These are phyloP conservation scores for Babesia ovata DNA, from an alignment of 169 alveolate genomes.

Conservation along the genomic window DNA sequence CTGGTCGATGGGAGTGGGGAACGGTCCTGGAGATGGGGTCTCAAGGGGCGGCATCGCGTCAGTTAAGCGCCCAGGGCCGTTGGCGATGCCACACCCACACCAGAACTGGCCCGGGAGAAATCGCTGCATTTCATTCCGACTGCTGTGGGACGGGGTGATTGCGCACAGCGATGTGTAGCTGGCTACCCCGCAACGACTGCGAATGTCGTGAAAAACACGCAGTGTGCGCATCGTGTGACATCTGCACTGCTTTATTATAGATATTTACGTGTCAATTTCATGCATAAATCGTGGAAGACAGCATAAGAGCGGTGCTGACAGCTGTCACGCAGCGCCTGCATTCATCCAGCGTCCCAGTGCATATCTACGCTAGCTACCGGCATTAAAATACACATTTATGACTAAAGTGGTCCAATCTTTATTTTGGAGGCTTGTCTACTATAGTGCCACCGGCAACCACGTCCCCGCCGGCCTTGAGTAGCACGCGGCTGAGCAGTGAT, in stretches of 20 bases:
- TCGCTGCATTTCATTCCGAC: too few species aligned
- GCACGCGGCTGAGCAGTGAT: conserved; percentile 53
- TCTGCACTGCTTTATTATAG: too few species aligned
- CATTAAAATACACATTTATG: neutral
- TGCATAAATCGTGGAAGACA: too few species aligned
- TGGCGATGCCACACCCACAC: neutral
- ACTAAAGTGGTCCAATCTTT: neutral
- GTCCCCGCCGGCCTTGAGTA: conserved; percentile 37
- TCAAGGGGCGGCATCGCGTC: conserved; percentile 5
- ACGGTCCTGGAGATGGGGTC: conserved; percentile 34
- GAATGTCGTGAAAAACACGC: too few species aligned
- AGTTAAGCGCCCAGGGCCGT: neutral
- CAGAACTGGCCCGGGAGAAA: neutral
- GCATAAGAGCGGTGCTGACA: too few species aligned
- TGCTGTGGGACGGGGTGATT: too few species aligned
- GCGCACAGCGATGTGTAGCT: neutral
- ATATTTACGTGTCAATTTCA: too few species aligned
- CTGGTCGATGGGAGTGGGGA: conserved; percentile 37
- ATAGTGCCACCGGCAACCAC: conserved; percentile 63
- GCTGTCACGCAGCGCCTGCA: too few species aligned
- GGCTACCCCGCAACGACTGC: neutral
- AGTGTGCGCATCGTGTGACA: too few species aligned
- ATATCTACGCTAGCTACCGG: too few species aligned
- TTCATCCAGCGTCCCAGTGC: too few species aligned
- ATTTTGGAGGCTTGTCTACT: conserved; percentile 3